phyloP scores from a whole-genome alignment of 2,329 filamentous ascomycete genomes.

The Alternaria incomplexa region DNA sequence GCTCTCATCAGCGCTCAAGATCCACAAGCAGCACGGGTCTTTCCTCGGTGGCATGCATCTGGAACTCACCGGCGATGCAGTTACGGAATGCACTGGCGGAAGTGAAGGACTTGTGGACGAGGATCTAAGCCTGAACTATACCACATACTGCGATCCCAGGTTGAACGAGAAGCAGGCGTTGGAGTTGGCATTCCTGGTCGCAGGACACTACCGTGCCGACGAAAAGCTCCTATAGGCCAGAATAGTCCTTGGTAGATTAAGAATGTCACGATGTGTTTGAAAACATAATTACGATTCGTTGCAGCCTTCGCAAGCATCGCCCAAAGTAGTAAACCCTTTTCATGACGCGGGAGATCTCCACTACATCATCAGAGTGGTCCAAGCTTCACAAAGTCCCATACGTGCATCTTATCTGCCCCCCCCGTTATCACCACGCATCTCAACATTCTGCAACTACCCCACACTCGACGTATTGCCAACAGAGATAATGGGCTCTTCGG shows the following conservation, averaged over 20 bases:
- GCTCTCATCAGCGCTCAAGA: constrained; percentile 79
- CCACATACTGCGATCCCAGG: constrained; percentile 92
- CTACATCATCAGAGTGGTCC: constrained; percentile 13
- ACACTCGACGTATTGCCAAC: constrained; percentile 9
- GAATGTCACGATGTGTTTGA: not conserved
- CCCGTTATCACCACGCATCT: constrained; percentile 31
- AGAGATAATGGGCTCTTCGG: constrained; percentile 61
- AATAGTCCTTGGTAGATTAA: no score
- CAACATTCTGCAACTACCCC: constrained; percentile 26
- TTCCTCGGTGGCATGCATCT: constrained; percentile 94
- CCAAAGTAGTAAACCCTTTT: not conserved
- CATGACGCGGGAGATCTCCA: not conserved
- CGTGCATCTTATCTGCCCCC: constrained; percentile 18
- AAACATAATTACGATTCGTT: not conserved
- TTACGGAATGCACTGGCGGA: constrained; percentile 94
- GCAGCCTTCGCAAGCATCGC: not conserved
- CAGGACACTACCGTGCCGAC: constrained; percentile 73
- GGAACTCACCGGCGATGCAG: constrained; percentile 92
- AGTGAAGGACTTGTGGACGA: constrained; percentile 86
- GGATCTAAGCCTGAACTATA: constrained; percentile 89
- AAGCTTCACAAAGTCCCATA: constrained; percentile 9
- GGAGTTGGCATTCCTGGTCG: constrained; percentile 91
- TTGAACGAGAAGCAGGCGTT: constrained; percentile 98
- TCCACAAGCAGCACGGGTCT: constrained; percentile 82
- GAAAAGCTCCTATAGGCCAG: constrained; percentile 14